Percentiles rank a stretch among this genome's conserved stretches.
Conservation (phyloP, 495 filamentous ascomycete species). For the Cladorrhinum samala region DNA sequence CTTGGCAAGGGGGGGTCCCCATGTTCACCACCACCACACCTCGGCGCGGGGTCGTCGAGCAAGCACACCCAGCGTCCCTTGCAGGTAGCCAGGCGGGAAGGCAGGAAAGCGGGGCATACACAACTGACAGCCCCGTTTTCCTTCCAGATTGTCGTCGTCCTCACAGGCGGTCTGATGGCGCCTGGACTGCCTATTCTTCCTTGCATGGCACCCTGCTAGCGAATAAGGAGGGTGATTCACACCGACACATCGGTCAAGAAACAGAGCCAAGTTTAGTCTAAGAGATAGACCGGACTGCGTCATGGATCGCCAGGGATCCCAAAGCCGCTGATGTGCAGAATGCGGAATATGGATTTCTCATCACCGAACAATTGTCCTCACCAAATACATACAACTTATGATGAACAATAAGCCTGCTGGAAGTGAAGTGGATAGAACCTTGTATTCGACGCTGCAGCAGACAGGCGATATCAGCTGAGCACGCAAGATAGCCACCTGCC, state of each 20-base stretch:
- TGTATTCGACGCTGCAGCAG: not conserved
- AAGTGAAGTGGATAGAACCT: too few relatives aligned
- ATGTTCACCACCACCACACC: constrained; percentile 2
- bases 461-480: constrained; percentile 8
- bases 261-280: not conserved
- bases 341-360: not conserved
- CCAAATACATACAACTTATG: too few relatives aligned
- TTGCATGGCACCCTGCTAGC: too few relatives aligned
- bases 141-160: not conserved
- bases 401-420: too few relatives aligned
- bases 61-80: not conserved
- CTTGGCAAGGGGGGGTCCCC: not conserved
- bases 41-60: not conserved
- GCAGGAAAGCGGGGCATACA: not conserved
- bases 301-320: not conserved
- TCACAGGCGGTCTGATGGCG: not conserved
- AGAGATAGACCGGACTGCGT: not conserved
- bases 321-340: not conserved
- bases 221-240: constrained; percentile 14
- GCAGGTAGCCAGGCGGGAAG: constrained; percentile 9
- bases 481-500: constrained; percentile 1
- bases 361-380: too few relatives aligned
- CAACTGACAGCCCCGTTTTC: not conserved
- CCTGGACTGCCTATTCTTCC: not conserved
- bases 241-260: not conserved